Evolutionary conservation across 1,284 basidiomycete species (phyloP).

Genomic region (Mycena citricolor): DNA sequence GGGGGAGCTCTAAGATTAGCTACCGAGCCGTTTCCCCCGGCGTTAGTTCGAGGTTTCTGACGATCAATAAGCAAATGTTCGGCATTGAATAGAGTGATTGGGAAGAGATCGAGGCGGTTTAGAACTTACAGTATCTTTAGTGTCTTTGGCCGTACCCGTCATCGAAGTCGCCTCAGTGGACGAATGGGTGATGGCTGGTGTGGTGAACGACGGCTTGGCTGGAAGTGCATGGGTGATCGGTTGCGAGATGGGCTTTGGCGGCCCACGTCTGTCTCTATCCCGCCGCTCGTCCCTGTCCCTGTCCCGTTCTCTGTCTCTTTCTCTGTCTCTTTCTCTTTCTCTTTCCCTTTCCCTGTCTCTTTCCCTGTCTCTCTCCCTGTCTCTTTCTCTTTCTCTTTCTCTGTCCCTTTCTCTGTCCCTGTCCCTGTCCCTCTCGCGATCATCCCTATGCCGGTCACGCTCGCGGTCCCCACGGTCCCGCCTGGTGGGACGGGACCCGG

Average conservation of each 20-base stretch:
- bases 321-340: slow-evolving; percentile 13
- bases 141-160: slow-evolving; percentile 41
- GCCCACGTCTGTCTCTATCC: slow-evolving; percentile 14
- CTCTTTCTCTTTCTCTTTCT: no score
- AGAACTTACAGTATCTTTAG: slow-evolving; percentile 33
- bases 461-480: slow-evolving; percentile 6
- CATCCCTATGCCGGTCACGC: slow-evolving; percentile 2
- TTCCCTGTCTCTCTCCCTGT: slow-evolving; percentile 13
- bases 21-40: slow-evolving; percentile 7
- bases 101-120: neutral
- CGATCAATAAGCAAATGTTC: neutral
- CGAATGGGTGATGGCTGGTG: slow-evolving; percentile 52
- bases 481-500: neutral
- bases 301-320: slow-evolving; percentile 11
- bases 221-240: slow-evolving; percentile 64
- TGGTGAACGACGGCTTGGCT: slow-evolving; percentile 63
- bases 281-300: neutral
- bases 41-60: slow-evolving; percentile 17
- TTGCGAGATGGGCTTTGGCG: slow-evolving; percentile 31
- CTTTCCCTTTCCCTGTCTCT: slow-evolving; percentile 13
- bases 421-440: slow-evolving; percentile 2
- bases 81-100: neutral
- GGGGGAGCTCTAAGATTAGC: neutral
- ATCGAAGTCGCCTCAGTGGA: slow-evolving; percentile 61
- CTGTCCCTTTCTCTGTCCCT: slow-evolving; percentile 10